phyloP scores from a whole-genome alignment of 78 protist species.

The Anaeramoeba flamelloides region DNA sequence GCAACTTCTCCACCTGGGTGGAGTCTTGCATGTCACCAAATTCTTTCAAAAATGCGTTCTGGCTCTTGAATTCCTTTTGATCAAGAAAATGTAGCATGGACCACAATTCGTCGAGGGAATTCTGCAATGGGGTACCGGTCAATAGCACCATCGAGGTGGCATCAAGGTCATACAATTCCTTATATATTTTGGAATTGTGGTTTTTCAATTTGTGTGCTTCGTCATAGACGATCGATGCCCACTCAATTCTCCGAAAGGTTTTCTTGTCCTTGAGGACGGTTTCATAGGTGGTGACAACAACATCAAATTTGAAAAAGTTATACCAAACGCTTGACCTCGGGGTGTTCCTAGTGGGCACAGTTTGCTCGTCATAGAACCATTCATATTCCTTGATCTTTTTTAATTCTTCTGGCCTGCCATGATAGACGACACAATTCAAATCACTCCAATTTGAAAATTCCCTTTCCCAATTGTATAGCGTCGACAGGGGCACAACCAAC shows the following conservation, averaged over 20 bases:
- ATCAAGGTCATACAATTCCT: too few species aligned
- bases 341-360: too few species aligned
- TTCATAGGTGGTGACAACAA: conserved; percentile 10
- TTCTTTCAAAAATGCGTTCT: conserved; percentile 27
- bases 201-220: conserved; percentile 91
- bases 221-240: conserved; percentile 80
- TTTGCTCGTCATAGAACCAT: background rate
- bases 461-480: conserved; percentile 22
- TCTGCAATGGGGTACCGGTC: conserved; percentile 76
- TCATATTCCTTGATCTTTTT: background rate
- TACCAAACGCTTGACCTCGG: too few species aligned
- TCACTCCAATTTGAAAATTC: conserved; percentile 21
- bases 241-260: conserved; percentile 41
- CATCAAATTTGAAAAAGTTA: background rate
- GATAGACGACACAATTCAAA: conserved; percentile 7
- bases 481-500: conserved; percentile 26
- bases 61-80: conserved; percentile 20
- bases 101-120: conserved; percentile 63
- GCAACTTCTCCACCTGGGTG: conserved; percentile 1
- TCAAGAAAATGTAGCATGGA: conserved; percentile 52
- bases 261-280: conserved; percentile 9
- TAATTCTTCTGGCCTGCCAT: background rate
- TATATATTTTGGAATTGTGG: conserved; percentile 56
- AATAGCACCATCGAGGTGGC: too few species aligned
- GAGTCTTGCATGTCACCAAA: conserved; percentile 47